Conservation (phyloP, 179 eudicot species). For the Heliamphora pulchella region DNA sequence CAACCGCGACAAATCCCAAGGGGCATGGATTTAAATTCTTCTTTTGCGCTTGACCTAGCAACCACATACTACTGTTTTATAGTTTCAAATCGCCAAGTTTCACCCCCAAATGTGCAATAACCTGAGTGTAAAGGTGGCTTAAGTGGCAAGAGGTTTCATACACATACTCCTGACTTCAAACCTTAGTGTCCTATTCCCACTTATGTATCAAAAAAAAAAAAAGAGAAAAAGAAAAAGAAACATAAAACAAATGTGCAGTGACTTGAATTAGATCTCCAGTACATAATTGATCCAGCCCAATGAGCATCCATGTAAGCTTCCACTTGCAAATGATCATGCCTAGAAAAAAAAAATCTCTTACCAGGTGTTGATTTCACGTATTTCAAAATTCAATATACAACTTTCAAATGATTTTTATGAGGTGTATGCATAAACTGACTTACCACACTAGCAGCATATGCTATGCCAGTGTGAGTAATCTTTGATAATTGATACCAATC, state of each 20-base stretch:
- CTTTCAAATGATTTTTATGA: background rate
- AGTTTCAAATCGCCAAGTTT: background rate
- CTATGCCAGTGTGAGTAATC: background rate
- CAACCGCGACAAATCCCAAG: background rate
- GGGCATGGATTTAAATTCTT: background rate
- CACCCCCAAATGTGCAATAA: background rate
- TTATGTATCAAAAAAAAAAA: too few species aligned
- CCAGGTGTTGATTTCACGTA: background rate
- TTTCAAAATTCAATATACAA: background rate
- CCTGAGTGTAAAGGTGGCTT: too few species aligned
- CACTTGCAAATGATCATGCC: background rate
- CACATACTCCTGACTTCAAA: too few species aligned
- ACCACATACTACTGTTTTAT: background rate
- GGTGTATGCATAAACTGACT: background rate
- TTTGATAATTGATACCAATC: background rate
- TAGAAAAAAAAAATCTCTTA: background rate
- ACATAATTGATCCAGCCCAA: background rate
- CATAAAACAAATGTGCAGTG: background rate
- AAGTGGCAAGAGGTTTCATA: too few species aligned
- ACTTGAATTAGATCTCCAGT: background rate
- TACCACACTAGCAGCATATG: background rate
- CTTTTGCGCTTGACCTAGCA: background rate
- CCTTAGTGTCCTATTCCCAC: too few species aligned
- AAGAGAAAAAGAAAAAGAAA: too few species aligned
- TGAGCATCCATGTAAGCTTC: background rate